Evolutionary conservation across 768 basidiomycete species (phyloP).

Genomic region (Cystofilobasidium bisporidii): DNA sequence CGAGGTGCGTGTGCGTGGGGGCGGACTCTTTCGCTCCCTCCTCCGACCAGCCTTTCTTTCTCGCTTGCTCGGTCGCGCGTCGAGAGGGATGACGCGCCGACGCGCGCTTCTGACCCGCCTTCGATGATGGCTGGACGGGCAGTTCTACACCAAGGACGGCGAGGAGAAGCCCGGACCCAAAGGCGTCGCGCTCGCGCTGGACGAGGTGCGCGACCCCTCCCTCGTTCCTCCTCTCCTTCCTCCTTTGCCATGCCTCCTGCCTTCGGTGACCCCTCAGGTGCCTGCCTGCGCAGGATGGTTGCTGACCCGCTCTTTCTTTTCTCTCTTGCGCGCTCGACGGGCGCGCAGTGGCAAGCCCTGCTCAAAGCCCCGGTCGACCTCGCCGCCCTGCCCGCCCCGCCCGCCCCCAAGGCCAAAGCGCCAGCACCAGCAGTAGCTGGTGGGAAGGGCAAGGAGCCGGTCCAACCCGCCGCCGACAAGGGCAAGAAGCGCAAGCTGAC

Average conservation of each 20-base stretch:
- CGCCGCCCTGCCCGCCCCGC: background rate
- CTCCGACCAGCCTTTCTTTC: background rate
- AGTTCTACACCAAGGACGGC: conserved; percentile 3
- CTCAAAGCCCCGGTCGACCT: background rate
- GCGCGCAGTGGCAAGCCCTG: background rate
- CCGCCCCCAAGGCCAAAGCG: background rate
- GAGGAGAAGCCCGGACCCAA: background rate
- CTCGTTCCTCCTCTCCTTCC: background rate
- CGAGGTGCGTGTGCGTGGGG: background rate
- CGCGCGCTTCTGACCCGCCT: background rate
- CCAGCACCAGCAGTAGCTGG: background rate
- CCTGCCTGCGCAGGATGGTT: too few relatives aligned
- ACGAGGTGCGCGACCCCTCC: background rate
- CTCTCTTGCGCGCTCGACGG: too few relatives aligned
- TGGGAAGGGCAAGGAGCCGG: background rate
- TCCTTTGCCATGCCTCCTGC: too few relatives aligned
- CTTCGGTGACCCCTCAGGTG: too few relatives aligned
- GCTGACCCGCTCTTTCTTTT: too few relatives aligned
- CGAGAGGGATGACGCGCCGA: background rate
- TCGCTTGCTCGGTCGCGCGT: conserved; percentile 3
- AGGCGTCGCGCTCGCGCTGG: background rate
- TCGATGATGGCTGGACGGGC: background rate
- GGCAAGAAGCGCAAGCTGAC: background rate
- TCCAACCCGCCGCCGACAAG: background rate
- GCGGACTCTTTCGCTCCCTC: background rate